A percentile compares a stretch with the other conserved stretches of the same genome.
Evolutionary conservation across 495 filamentous ascomycete genomes (phyloP).

Genomic region (Cercophora scortea): DNA sequence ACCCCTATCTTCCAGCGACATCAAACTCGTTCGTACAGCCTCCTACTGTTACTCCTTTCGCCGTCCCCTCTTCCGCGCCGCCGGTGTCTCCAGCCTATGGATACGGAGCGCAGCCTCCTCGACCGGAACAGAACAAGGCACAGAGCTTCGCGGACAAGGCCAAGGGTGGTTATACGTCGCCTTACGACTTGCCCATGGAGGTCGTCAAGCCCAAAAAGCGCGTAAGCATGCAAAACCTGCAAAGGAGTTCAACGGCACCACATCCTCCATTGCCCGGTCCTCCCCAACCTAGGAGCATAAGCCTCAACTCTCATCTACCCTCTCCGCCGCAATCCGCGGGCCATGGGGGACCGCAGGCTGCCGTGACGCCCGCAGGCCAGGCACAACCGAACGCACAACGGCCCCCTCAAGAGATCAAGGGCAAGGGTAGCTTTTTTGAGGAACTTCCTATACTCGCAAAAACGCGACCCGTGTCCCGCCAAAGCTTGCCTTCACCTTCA

Average conservation of each 20-base stretch:
- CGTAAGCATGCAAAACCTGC: slow-evolving; percentile 35
- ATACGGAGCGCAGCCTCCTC: slow-evolving; percentile 33
- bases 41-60: slow-evolving; percentile 21
- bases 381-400: slow-evolving; percentile 17
- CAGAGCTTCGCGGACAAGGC: slow-evolving; percentile 82
- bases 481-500: slow-evolving; percentile 28
- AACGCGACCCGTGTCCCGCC: slow-evolving; percentile 43
- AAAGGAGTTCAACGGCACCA: slow-evolving; percentile 19
- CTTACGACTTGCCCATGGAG: slow-evolving; percentile 92
- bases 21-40: slow-evolving; percentile 17
- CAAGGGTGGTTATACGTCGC: slow-evolving; percentile 86
- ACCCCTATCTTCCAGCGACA: slow-evolving; percentile 24
- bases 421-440: slow-evolving; percentile 65
- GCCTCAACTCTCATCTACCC: slow-evolving; percentile 39
- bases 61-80: slow-evolving; percentile 30
- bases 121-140: slow-evolving; percentile 43
- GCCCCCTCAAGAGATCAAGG: slow-evolving; percentile 24
- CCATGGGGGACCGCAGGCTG: slow-evolving; percentile 21
- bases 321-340: slow-evolving; percentile 25
- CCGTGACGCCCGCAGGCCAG: slow-evolving; percentile 25
- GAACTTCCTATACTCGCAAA: slow-evolving; percentile 66
- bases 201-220: slow-evolving; percentile 61
- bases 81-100: slow-evolving; percentile 34
- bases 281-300: slow-evolving; percentile 54
- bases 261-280: slow-evolving; percentile 37